Percentiles rank a stretch among this genome's conserved stretches.
Conservation (phyloP, 1,284 basidiomycete genomes). For the Xerocomus nothofagi region DNA sequence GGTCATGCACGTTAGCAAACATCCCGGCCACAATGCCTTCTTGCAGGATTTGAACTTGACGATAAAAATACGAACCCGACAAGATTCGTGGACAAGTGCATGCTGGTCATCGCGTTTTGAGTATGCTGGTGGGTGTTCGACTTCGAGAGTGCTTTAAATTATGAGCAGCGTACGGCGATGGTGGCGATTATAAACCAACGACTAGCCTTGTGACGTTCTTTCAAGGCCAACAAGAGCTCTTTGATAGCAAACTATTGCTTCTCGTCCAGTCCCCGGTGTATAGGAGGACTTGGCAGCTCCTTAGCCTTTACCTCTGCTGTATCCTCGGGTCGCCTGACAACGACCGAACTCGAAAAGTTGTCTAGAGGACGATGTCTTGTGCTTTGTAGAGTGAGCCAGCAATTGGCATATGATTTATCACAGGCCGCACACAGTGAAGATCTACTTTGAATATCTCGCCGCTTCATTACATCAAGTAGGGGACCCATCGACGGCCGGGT, state of each 20-base stretch:
- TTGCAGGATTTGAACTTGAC: background rate
- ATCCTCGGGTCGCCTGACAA: background rate
- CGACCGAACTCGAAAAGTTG: background rate
- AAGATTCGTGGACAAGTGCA: background rate
- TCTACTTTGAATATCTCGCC: background rate
- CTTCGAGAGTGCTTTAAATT: background rate
- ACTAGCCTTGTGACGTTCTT: background rate
- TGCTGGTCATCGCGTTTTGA: background rate
- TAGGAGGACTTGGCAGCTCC: background rate
- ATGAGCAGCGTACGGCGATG: background rate
- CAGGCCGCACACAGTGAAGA: background rate
- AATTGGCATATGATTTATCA: background rate
- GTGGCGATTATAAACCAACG: constrained; percentile 4
- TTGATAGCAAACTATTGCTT: background rate
- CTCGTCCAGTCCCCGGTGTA: background rate
- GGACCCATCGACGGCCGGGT: background rate
- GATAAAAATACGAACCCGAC: background rate
- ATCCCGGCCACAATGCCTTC: background rate
- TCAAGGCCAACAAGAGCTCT: background rate
- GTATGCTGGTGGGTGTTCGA: background rate
- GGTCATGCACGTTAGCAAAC: background rate
- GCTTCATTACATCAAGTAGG: background rate
- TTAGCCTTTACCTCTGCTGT: background rate
- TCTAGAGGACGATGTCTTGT: background rate
- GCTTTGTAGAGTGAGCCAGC: background rate